Percentiles rank a stretch among this genome's conserved stretches.
Conservation (phyloP, 352 stramenopile species). For the Phytophthora lateralis region DNA sequence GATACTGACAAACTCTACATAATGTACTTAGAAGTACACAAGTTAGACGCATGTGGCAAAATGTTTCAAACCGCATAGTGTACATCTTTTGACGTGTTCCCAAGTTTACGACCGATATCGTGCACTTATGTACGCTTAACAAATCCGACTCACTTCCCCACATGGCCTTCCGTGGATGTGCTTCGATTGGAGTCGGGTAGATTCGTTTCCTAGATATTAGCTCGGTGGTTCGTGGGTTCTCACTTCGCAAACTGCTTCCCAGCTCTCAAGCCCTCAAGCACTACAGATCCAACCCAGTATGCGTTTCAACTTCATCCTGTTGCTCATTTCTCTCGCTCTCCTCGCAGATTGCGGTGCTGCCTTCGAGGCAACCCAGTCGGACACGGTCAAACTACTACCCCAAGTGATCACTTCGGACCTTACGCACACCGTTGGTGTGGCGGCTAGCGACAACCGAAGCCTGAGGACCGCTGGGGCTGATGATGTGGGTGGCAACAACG, state of each 20-base stretch:
- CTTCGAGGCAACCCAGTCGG: not conserved
- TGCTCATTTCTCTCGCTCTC: not conserved
- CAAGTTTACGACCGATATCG: too few species aligned
- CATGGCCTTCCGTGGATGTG: not conserved
- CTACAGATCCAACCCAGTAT: not conserved
- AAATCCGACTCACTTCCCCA: too few species aligned
- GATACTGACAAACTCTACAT: too few species aligned
- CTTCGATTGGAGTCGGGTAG: not conserved
- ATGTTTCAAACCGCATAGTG: too few species aligned
- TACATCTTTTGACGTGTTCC: too few species aligned
- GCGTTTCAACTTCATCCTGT: slow-evolving; percentile 1
- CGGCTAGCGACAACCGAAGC: not conserved
- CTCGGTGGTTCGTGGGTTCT: not conserved
- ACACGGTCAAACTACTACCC: not conserved
- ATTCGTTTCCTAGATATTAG: not conserved
- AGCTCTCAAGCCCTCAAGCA: not conserved
- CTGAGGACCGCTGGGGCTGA: not conserved
- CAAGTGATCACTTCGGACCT: not conserved
- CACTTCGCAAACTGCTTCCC: slow-evolving; percentile 3
- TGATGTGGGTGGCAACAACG: not conserved
- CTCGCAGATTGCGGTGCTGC: not conserved
- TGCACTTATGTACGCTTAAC: not conserved
- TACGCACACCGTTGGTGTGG: too few species aligned
- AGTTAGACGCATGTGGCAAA: too few species aligned
- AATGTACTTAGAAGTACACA: too few species aligned